phyloP scores from a whole-genome alignment of 2,329 filamentous ascomycete species.

The Exophiala sp. region DNA sequence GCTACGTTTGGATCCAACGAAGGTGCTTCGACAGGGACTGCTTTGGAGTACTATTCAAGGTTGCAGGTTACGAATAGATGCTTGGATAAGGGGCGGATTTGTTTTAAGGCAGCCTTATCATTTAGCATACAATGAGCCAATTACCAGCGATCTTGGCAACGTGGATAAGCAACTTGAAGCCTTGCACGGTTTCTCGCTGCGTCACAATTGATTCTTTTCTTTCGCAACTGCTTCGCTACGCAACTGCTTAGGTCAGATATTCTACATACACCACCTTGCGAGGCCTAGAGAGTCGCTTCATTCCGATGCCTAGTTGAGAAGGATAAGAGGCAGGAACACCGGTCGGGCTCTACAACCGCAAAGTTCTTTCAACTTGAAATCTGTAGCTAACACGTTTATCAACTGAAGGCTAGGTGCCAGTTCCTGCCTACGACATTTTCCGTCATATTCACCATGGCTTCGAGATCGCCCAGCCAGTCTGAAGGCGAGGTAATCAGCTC shows the following conservation, averaged over 20 bases:
- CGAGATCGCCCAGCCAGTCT: constrained; percentile 64
- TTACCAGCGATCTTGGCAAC: no score
- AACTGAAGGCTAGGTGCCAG: constrained; percentile 28
- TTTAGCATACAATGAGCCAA: no score
- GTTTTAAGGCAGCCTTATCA: no score
- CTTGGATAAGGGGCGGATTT: no score
- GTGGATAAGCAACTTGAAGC: no score
- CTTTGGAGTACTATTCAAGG: no score
- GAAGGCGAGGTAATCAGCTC: constrained; percentile 84
- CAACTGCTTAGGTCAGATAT: not conserved
- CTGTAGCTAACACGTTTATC: constrained; percentile 28
- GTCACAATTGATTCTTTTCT: no score
- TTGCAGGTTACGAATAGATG: no score
- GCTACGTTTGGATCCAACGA: no score
- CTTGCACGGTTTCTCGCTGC: no score
- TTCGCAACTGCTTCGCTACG: no score
- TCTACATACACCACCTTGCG: not conserved
- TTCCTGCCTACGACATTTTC: constrained; percentile 22
- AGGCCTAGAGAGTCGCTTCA: not conserved
- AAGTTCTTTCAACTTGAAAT: constrained; percentile 21
- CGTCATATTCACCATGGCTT: constrained; percentile 42
- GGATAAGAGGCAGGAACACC: constrained; percentile 24
- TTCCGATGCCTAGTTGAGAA: constrained; percentile 7
- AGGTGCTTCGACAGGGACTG: no score
- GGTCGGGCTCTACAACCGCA: constrained; percentile 31